Evolutionary conservation across 2,329 filamentous ascomycete genomes (phyloP), one percentile per base, ranked within the genome.

Genomic region (Dichotomopilus funicola): DNA sequence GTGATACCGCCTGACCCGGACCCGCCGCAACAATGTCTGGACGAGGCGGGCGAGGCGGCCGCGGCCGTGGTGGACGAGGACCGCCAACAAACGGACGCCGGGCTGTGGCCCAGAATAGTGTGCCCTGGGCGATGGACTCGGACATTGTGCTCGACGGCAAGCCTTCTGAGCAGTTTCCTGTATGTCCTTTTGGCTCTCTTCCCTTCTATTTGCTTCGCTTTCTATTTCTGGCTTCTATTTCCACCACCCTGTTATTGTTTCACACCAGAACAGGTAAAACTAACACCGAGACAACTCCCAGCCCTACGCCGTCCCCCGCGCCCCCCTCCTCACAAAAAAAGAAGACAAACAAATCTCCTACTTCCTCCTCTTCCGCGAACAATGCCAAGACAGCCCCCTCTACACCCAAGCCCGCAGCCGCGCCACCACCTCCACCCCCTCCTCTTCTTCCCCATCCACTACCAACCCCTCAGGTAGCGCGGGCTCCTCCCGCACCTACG

Each of bases 131-230:
- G 42, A 78, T 81, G 60, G 80, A 83, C 60, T 76, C 78, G 7
- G 70, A 68, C 40, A 67, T 75, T 53, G 67, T 70, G 27, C 66
- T 74, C 9, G 78, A 82, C 65, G 75, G 75, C 51, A 73, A 78
- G 36, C 81, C 81, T 6, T 78, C 78, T n/a, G 80, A 83, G 61
- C 75, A 80, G 8, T 83, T 83, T 58, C 80, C 81, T 0, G 79
- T 81, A 67, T 57, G 75, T 57, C 10, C 63, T 9, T 13, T 27
- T 37, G 8, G 42, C 3, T 12, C 6, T 19, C 37, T 19, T 10
- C 6, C 19, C 11, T 6, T 27, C 41, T 27, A 11, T 49, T 4
- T 12, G 9, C 38, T 37, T 1, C 35, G 2, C 27, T 27, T 6
- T 34, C 10, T 5, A 27, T 27, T 27, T 27, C 19, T 27, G 2